phyloP scores from a whole-genome alignment of 164 flowering plant species.

The Vitis rotundifolia region DNA sequence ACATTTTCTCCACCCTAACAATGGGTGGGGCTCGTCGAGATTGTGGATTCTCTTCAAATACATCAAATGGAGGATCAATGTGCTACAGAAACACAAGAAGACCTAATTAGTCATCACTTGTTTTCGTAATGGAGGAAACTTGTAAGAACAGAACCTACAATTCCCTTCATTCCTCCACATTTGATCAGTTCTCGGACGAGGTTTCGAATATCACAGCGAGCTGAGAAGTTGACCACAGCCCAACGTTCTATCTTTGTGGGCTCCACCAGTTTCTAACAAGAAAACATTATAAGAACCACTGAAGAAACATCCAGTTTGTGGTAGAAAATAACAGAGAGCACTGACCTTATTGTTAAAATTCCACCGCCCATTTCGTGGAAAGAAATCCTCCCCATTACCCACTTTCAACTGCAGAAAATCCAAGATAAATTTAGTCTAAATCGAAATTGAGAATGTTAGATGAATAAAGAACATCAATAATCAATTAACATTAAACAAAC shows the following conservation, averaged over 20 bases:
- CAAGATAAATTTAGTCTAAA: neutral
- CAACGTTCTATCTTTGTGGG: slow-evolving; percentile 64
- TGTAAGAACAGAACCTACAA: slow-evolving; percentile 47
- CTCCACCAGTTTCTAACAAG: slow-evolving; percentile 57
- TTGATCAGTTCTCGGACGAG: slow-evolving; percentile 49
- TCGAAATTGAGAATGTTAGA: neutral
- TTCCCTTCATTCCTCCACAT: slow-evolving; percentile 69
- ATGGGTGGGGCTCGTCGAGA: slow-evolving; percentile 41
- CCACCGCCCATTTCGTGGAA: slow-evolving; percentile 84
- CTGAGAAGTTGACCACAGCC: slow-evolving; percentile 90
- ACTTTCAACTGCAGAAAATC: slow-evolving; percentile 56
- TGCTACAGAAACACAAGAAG: slow-evolving; percentile 23
- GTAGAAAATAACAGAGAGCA: neutral
- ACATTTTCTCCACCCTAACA: slow-evolving; percentile 67
- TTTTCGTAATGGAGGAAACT: neutral
- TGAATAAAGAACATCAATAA: neutral
- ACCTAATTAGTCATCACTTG: no score
- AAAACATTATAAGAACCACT: neutral
- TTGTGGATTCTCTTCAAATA: slow-evolving; percentile 50
- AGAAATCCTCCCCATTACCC: slow-evolving; percentile 73
- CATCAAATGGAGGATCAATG: slow-evolving; percentile 42
- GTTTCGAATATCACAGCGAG: slow-evolving; percentile 58
- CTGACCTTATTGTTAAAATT: slow-evolving; percentile 82
- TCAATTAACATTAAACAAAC: neutral
- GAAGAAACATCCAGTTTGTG: neutral